These are phyloP conservation scores for Cyclotella distinguenda DNA, from an alignment of 108 stramenopile genomes.

Conservation along the genomic window DNA sequence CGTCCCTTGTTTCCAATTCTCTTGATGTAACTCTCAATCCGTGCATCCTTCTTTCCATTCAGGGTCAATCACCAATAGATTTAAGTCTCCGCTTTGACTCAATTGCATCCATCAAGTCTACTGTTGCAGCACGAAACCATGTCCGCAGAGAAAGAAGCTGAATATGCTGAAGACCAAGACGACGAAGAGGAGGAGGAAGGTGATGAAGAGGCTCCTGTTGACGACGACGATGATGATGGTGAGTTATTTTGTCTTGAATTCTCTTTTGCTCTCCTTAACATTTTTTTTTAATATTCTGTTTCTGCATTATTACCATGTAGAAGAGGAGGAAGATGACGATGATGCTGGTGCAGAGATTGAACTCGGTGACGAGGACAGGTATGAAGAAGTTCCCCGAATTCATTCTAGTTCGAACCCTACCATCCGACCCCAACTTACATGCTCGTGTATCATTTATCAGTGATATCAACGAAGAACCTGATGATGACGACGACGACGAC, in stretches of 20 bases:
- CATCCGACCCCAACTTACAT: too few species aligned
- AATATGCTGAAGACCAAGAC: conserved; percentile 8
- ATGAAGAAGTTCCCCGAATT: not conserved
- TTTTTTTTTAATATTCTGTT: not conserved
- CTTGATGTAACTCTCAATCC: too few species aligned
- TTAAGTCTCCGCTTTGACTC: not conserved
- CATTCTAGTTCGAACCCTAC: not conserved
- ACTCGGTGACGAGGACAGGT: conserved; percentile 14
- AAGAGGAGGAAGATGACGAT: conserved; percentile 17
- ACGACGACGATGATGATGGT: conserved; percentile 3
- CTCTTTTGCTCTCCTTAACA: not conserved
- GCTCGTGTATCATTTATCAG: too few species aligned
- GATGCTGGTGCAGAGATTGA: conserved; percentile 21
- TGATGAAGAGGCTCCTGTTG: not conserved
- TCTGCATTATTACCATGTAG: too few species aligned
- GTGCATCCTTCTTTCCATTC: not conserved
- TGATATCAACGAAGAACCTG: conserved; percentile 5
- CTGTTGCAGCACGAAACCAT: not conserved
- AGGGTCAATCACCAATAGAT: conserved; percentile 2
- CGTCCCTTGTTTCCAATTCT: not conserved
- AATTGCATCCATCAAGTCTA: too few species aligned
- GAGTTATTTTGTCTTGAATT: not conserved
- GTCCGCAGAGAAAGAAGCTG: conserved; percentile 13
- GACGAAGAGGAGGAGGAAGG: conserved; percentile 3
- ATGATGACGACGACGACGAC: conserved; percentile 5